Evolutionary conservation across 164 flowering plant genomes (phyloP).

Genomic region (Malania oleifera): DNA sequence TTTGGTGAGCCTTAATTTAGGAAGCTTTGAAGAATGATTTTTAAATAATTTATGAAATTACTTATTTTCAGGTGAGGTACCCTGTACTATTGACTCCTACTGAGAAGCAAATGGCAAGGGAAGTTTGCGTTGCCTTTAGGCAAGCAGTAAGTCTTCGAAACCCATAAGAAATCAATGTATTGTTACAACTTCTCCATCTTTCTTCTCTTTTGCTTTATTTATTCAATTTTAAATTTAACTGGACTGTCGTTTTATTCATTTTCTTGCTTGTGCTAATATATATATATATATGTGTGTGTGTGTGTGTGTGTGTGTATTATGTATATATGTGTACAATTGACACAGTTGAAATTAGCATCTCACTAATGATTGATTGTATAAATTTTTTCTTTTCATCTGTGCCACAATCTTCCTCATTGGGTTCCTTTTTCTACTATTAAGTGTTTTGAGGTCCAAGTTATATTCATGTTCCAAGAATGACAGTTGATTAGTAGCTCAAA

Average conservation of each 20-base stretch:
- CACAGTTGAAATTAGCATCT: no score
- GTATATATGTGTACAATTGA: no score
- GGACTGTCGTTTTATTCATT: not conserved
- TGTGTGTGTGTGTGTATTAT: no score
- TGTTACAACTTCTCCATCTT: not conserved
- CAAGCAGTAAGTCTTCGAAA: constrained; percentile 27
- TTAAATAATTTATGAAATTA: not conserved
- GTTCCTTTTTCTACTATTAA: not conserved
- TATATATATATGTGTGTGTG: no score
- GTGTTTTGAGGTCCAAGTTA: not conserved
- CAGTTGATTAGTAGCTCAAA: no score
- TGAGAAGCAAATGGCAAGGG: constrained; percentile 98
- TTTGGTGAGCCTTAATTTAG: not conserved
- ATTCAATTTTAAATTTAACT: not conserved
- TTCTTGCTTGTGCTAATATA: not conserved
- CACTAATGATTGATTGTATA: not conserved
- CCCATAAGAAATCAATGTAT: not conserved
- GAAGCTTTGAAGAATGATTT: not conserved
- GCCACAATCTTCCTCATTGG: not conserved
- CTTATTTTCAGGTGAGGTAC: constrained; percentile 70
- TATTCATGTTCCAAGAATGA: no score
- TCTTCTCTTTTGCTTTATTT: not conserved
- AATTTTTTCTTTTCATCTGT: not conserved
- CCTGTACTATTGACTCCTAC: constrained; percentile 94
- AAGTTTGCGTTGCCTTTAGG: constrained; percentile 91